phyloP scores from a whole-genome alignment of 345 rosid species.

The Syzygium grande region DNA sequence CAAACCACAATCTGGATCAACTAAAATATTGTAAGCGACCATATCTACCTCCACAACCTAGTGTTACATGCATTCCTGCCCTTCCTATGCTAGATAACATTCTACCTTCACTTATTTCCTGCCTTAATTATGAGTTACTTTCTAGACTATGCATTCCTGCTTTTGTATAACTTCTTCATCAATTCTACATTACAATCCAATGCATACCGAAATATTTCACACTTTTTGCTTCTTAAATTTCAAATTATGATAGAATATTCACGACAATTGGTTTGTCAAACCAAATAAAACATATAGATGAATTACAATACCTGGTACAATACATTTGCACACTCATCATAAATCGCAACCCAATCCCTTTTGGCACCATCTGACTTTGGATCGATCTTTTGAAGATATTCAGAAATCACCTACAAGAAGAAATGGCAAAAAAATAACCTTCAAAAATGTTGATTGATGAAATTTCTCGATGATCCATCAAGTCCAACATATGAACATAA shows the following conservation, averaged over 20 bases:
- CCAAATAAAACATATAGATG: background rate
- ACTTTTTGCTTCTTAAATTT: background rate
- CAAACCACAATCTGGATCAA: background rate
- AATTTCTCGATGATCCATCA: background rate
- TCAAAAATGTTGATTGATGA: background rate
- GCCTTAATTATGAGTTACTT: background rate
- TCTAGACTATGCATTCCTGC: background rate
- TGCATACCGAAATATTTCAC: background rate
- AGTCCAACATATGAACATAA: background rate
- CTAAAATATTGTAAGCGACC: background rate
- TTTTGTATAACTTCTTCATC: background rate
- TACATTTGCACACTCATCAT: conserved; percentile 96
- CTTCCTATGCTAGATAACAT: background rate
- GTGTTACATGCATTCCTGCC: background rate
- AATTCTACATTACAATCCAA: background rate
- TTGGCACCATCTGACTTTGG: conserved; percentile 99
- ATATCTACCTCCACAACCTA: background rate
- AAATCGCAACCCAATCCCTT: conserved; percentile 99
- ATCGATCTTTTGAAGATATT: conserved; percentile 93
- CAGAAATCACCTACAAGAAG: conserved; percentile 72
- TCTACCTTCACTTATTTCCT: background rate
- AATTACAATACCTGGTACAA: conserved; percentile 58
- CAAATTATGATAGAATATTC: background rate
- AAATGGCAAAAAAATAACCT: background rate
- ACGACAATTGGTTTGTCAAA: background rate